A percentile compares a stretch with the other conserved stretches of the same genome.
phyloP scores from a whole-genome alignment of 768 basidiomycete genomes.

The Tulasnella sp. region DNA sequence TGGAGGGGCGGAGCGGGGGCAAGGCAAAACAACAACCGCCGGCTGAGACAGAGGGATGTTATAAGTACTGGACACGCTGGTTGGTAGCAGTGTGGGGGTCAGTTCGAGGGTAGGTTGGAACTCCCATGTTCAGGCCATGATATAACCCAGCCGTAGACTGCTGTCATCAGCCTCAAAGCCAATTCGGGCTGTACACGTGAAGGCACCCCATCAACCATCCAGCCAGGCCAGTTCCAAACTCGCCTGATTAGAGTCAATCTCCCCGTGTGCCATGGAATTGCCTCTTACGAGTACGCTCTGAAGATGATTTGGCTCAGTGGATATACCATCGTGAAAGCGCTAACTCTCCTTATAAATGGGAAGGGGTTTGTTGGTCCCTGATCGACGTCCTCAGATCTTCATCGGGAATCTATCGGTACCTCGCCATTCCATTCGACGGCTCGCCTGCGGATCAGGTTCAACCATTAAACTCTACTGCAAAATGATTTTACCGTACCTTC shows the following conservation, averaged over 20 bases:
- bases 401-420: too few species aligned
- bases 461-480: too few species aligned
- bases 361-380: too few species aligned
- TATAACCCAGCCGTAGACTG: constrained; percentile 1
- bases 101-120: not conserved
- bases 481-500: too few species aligned
- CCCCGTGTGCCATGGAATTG: not conserved
- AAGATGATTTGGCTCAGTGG: not conserved
- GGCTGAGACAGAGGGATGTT: not conserved
- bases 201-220: not conserved
- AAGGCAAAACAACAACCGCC: not conserved
- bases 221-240: not conserved
- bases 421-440: too few species aligned
- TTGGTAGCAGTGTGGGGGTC: not conserved
- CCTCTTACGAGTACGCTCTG: too few species aligned
- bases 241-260: not conserved
- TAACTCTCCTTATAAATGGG: not conserved
- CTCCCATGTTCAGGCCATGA: not conserved
- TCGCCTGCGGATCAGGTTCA: too few species aligned
- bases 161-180: not conserved
- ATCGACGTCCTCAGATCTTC: too few species aligned
- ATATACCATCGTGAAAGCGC: not conserved
- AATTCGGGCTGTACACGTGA: not conserved
- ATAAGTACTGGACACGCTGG: not conserved
- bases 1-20: not conserved